Evolutionary conservation across 495 filamentous ascomycete genomes (phyloP).

Genomic region (Penicillium simplicissimum): DNA sequence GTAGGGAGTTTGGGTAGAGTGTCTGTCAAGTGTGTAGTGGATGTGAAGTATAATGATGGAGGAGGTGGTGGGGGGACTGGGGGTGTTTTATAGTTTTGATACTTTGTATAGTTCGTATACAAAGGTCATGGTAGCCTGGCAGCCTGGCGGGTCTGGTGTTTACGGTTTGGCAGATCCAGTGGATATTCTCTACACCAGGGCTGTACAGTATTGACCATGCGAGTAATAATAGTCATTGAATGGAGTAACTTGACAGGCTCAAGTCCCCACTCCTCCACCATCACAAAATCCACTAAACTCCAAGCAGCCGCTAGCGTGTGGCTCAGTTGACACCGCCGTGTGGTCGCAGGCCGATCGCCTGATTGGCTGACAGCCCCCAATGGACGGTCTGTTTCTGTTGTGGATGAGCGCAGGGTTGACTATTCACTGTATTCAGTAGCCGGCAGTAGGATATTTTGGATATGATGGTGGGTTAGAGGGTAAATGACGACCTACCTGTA

Average conservation of each 20-base stretch:
- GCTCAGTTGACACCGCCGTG: slow-evolving; percentile 24
- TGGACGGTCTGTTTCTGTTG: slow-evolving; percentile 10
- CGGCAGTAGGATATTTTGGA: neutral
- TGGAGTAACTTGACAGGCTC: neutral
- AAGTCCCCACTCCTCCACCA: neutral
- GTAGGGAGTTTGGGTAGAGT: neutral
- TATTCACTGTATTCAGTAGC: neutral
- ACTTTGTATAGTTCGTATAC: slow-evolving; percentile 12
- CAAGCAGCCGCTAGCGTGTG: slow-evolving; percentile 15
- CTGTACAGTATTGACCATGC: too few species aligned
- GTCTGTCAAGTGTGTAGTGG: neutral
- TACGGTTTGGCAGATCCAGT: neutral
- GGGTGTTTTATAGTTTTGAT: slow-evolving; percentile 5
- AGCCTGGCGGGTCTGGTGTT: neutral
- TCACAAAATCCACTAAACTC: neutral
- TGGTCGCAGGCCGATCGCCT: neutral
- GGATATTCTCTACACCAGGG: neutral
- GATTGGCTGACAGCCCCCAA: slow-evolving; percentile 11
- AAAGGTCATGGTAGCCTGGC: slow-evolving; percentile 17
- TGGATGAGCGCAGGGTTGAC: neutral
- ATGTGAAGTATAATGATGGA: neutral
- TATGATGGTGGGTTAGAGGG: neutral
- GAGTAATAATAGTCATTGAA: neutral
- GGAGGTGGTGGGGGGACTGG: neutral
- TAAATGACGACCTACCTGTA: neutral